Evolutionary conservation across 768 basidiomycete genomes (phyloP), one percentile per base, ranked within the genome.

Genomic region (Filobasidium floriforme): DNA sequence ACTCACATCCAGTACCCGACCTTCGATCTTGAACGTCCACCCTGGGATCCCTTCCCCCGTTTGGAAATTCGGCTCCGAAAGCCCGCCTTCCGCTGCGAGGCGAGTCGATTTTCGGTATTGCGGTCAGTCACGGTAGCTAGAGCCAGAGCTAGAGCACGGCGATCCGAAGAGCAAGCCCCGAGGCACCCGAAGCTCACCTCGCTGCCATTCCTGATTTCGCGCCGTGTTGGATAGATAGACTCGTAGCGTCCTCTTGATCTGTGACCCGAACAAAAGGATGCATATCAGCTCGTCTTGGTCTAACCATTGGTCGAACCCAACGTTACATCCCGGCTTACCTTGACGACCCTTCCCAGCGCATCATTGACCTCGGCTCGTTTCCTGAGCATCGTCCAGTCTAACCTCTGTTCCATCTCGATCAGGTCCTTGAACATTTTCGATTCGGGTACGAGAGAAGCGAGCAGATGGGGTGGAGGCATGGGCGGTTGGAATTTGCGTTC

Each of bases 381-480:
- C 75, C 93, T 83, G 75, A 86, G 86, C 82, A 93, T 88, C 3
- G 91, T 93, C 93, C 93, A 96, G 78, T 97, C 92, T 18, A 97
- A 81, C 75, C 88, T 89, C 66, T 89, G 84, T 76, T 96, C 92
- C 86, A 90, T 90, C 70, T 89, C 87, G 29, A 92, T 78, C 46
- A 96, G 81, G 72, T 89, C 87, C 67, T 87, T 85, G 78, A 94
- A 96, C 84, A 93, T 89, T 66, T 81, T 82, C 26, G 90, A 90
- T 76, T 94, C 91, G 67, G 89, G 86, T 5, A 87, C 82, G 41
- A 92, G 82, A 61, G 84, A 85, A 82, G 87, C 86, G 0, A 91
- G 89, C 41, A 94, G 65, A 59, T 78, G 73, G 28, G 77, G 76
- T 44, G 77, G 76, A 14, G 77, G 77, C 44, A 78, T 64, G 15